Evolutionary conservation across 2,329 filamentous ascomycete species (phyloP).

Genomic region (Sporothrix protearum): DNA sequence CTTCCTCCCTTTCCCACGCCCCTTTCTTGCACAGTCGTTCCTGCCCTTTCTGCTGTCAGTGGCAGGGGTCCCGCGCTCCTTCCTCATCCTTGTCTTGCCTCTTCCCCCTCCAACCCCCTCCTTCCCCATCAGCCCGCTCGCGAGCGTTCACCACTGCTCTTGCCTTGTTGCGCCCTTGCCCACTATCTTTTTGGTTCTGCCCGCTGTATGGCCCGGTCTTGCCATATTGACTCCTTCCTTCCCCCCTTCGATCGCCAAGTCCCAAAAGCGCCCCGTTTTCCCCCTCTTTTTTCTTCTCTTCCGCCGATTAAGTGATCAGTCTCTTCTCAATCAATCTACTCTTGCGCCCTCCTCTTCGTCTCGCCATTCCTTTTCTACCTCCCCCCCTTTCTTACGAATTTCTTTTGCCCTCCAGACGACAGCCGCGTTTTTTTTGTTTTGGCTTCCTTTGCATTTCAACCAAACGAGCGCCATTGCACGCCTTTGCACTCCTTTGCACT

Average conservation of each 20-base stretch:
- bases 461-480: background rate
- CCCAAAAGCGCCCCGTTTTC: background rate
- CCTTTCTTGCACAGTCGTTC: conserved; percentile 14
- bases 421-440: conserved; percentile 4
- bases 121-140: conserved; percentile 10
- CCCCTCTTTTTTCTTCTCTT: conserved; percentile 13
- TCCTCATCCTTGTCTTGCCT: background rate
- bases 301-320: conserved; percentile 4
- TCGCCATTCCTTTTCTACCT: background rate
- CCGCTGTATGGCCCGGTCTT: background rate
- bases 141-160: background rate
- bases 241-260: conserved; percentile 9
- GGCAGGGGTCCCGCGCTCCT: conserved; percentile 7
- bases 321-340: conserved; percentile 5
- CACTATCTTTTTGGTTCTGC: background rate
- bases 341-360: background rate
- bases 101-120: conserved; percentile 16
- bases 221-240: background rate
- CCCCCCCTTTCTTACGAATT: background rate
- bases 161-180: background rate
- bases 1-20: conserved; percentile 5
- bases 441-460: conserved; percentile 12
- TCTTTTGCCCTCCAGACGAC: conserved; percentile 13
- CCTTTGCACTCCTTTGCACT: background rate
- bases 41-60: conserved; percentile 10